phyloP scores from a whole-genome alignment of 345 rosid species.

The Carallia brachiata region DNA sequence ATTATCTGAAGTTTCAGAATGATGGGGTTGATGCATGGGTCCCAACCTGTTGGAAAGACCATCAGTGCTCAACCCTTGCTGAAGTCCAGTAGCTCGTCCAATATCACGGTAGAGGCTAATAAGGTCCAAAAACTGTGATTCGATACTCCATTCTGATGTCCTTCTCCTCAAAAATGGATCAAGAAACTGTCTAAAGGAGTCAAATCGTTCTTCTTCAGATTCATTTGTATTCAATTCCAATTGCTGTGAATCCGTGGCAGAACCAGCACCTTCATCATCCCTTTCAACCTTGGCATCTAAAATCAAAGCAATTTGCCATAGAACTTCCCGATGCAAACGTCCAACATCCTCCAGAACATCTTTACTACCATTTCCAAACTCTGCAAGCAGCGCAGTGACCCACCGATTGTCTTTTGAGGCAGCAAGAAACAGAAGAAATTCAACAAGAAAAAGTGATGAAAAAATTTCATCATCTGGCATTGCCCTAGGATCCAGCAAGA shows the following conservation, averaged over 20 bases:
- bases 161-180: constrained; percentile 91
- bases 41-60: constrained; percentile 48
- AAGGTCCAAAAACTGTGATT: constrained; percentile 92
- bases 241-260: constrained; percentile 51
- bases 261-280: constrained; percentile 44
- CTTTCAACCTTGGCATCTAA: constrained; percentile 71
- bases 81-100: constrained; percentile 75
- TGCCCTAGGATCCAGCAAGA: constrained; percentile 65
- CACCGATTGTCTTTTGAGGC: constrained; percentile 93
- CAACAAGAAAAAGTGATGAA: constrained; percentile 82
- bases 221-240: constrained; percentile 47
- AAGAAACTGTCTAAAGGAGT: constrained; percentile 87
- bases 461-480: constrained; percentile 59
- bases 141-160: constrained; percentile 73
- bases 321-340: constrained; percentile 72
- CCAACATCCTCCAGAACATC: constrained; percentile 89
- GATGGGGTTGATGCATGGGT: constrained; percentile 31
- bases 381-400: constrained; percentile 85
- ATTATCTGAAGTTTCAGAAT: constrained; percentile 51
- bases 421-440: constrained; percentile 88
- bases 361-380: constrained; percentile 75
- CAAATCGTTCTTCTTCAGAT: constrained; percentile 71
- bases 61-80: constrained; percentile 56
- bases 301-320: constrained; percentile 84
- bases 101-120: constrained; percentile 86